Conservation (phyloP, 2,329 filamentous ascomycete genomes). For the Albophoma yamanashiensis region DNA sequence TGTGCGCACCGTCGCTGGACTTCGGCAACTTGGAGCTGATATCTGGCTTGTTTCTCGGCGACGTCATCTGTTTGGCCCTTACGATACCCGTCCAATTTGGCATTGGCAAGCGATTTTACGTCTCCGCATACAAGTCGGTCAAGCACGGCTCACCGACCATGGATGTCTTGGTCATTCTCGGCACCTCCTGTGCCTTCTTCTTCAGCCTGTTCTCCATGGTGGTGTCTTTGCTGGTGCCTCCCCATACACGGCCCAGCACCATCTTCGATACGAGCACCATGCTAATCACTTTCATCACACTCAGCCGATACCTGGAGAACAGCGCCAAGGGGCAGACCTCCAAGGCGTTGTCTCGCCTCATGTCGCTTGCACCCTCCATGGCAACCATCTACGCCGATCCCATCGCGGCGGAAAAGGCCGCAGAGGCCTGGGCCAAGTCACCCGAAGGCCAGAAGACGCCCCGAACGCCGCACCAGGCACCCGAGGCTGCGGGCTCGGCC, state of each 20-base stretch:
- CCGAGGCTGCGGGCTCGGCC: constrained; percentile 40
- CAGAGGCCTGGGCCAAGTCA: constrained; percentile 56
- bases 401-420: constrained; percentile 83
- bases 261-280: constrained; percentile 98
- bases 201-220: constrained; percentile 85
- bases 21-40: constrained; percentile 59
- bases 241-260: constrained; percentile 72
- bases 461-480: constrained; percentile 25
- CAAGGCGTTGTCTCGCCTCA: constrained; percentile 81
- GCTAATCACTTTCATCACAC: constrained; percentile 90
- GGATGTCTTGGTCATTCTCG: constrained; percentile 91
- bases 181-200: constrained; percentile 91
- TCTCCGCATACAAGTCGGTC: constrained; percentile 85
- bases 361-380: constrained; percentile 95
- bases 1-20: constrained; percentile 67
- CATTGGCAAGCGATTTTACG: constrained; percentile 87
- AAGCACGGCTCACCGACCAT: constrained; percentile 90
- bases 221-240: constrained; percentile 63
- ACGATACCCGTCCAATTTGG: constrained; percentile 95
- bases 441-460: constrained; percentile 23
- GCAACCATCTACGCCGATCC: constrained; percentile 93
- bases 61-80: constrained; percentile 70
- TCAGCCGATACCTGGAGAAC: constrained; percentile 90
- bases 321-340: constrained; percentile 93
- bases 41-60: constrained; percentile 76